A percentile compares a stretch with the other conserved stretches of the same genome.
phyloP scores from a whole-genome alignment of 106 monocot genomes.

The Allium cepa region DNA sequence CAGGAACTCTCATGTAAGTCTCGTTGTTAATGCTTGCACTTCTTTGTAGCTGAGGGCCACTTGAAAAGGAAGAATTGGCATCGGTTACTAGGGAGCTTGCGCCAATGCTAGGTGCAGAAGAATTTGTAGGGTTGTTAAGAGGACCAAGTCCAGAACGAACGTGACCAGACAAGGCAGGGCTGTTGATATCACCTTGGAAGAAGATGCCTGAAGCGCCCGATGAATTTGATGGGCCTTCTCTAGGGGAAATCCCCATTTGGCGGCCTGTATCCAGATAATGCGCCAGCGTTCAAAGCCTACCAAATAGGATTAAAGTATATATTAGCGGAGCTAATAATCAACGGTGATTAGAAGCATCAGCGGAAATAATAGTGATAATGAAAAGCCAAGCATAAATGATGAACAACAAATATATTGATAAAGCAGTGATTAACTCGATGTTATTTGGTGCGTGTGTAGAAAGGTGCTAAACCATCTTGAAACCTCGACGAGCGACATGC shows the following conservation, averaged over 20 bases:
- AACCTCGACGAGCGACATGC: too few relatives aligned
- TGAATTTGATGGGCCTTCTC: conserved; percentile 21
- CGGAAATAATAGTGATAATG: not conserved
- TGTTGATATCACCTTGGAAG: conserved; percentile 37
- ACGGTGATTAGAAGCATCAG: not conserved
- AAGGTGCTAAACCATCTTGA: too few relatives aligned
- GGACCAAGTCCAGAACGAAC: conserved; percentile 19
- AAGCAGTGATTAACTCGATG: too few relatives aligned
- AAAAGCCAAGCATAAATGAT: too few relatives aligned
- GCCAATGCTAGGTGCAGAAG: conserved; percentile 76
- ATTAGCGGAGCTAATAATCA: not conserved
- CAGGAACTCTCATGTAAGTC: conserved; percentile 57
- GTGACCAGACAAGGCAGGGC: conserved; percentile 24
- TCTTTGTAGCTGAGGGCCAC: conserved; percentile 65
- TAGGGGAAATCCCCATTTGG: conserved; percentile 18
- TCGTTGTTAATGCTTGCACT: conserved; percentile 79
- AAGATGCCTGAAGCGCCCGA: conserved; percentile 25
- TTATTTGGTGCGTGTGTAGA: too few relatives aligned
- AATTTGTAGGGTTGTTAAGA: conserved; percentile 58
- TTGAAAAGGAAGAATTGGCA: conserved; percentile 68
- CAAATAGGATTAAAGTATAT: not conserved
- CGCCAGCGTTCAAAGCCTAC: conserved; percentile 24
- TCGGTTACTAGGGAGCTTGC: conserved; percentile 90
- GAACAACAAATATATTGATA: too few relatives aligned
- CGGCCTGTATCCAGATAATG: conserved; percentile 31